Conservation (phyloP, 495 filamentous ascomycete species). For the Diplogelasinospora grovesii region DNA sequence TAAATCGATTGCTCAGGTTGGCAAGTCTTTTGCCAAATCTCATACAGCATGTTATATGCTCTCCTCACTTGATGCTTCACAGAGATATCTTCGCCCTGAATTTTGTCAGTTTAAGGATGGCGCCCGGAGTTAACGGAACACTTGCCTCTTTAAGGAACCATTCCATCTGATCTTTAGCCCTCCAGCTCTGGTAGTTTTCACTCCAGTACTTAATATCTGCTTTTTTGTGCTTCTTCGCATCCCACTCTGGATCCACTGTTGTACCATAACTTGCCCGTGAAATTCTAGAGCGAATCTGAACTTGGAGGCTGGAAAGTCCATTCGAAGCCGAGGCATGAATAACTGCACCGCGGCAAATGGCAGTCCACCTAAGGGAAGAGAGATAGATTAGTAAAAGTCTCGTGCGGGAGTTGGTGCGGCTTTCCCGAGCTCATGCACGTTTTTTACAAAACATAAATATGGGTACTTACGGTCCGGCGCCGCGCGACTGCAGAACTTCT, state of each 20-base stretch:
- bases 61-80: not conserved
- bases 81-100: not conserved
- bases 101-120: not conserved
- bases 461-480: constrained; percentile 5
- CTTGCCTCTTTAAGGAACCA: constrained; percentile 2
- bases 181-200: not conserved
- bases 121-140: too few species aligned
- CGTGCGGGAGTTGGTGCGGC: too few species aligned
- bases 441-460: not conserved
- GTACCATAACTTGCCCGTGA: constrained; percentile 1
- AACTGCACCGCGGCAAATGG: constrained; percentile 1
- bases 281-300: not conserved
- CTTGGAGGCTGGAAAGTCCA: not conserved
- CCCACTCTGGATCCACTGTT: not conserved
- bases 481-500: constrained; percentile 8
- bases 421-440: too few species aligned
- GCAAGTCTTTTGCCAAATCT: too few species aligned
- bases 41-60: too few species aligned
- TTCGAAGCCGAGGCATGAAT: not conserved
- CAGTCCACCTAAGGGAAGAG: not conserved
- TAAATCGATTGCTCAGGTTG: too few species aligned
- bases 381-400: too few species aligned
- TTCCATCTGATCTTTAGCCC: not conserved
- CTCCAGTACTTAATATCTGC: too few species aligned
- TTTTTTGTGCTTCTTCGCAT: not conserved